Evolutionary conservation across 768 basidiomycete genomes (phyloP), one percentile per base, ranked within the genome.

Genomic region (Auricularia cornea): DNA sequence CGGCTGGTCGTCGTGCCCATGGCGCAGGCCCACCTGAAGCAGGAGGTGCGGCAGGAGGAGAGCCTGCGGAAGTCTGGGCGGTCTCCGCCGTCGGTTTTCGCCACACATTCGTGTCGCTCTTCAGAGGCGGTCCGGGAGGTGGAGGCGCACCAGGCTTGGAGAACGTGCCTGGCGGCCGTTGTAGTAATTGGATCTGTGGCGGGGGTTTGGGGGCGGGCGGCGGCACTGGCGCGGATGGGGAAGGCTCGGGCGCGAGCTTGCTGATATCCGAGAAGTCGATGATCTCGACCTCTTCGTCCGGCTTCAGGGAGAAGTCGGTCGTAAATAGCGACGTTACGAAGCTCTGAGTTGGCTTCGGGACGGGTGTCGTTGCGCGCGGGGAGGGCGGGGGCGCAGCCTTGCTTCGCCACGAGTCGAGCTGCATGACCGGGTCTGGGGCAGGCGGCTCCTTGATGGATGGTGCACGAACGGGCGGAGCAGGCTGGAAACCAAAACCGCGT

Each of bases 261-360:
- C 79, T 88, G 71, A 92, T 78, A 57, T 93, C 90, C 2, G 82
- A 82, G 67, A 91, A 93, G 69, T 92, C 90, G 6, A 93, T 83
- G n/a, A 89, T 82, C 68, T 92, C 90, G 3, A 92, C 79, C 62
- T 85, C 81, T 67, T 87, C 88, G 26, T 81, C 83, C 3, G 79
- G 72, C 61, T 74, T 73, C 48, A 78, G 73, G 20, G 75, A 75
- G n/a, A 88, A 65, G 20, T 72, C 72, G n/a, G 54, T 16, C 26
- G 54, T 57, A 26, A 57, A 57, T 4, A 57, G 28, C 28, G 54
- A 57, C 16, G 28, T 57, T 8, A 57, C 26, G 54, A 31, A 28
- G 54, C 28, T 31, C 11, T 16, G 28, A 12, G 54, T 16, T 20
- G 28, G 54, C 54, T 57, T 57, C 8, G 30, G 26, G 6, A 29